Evolutionary conservation across 805 yeast species (phyloP), one percentile per base, ranked within the genome.

Genomic region (Yarrowia divulgata): DNA sequence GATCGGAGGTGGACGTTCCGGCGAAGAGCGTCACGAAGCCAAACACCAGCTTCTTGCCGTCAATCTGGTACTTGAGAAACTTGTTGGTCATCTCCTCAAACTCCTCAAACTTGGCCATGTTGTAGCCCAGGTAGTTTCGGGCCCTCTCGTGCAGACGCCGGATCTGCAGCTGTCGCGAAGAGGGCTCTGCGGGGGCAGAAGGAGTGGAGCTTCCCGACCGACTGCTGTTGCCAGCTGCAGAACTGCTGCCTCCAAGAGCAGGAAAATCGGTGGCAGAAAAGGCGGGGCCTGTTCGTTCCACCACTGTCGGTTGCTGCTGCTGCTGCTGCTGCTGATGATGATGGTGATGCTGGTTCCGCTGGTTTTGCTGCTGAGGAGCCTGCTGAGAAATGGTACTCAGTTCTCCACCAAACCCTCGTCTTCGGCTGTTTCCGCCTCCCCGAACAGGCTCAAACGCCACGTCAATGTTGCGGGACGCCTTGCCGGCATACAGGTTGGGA

Each of bases 81-180:
- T 79, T 75, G 19, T 79, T 79, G 73, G 88, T 90, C 14, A 85
- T 71, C 1, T 78, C 77, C 34, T 78, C 75, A 76, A 91, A 92
- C 66, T 79, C 75, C 9, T 80, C 80, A 71, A 88, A 81, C 9
- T 81, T 81, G 8, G 78, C 76, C 13, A 77, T 77, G 37, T 87
- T 82, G 72, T 88, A 87, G 66, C 85, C 82, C 67, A 90, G 78
- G 75, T 91, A 90, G 76, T 90, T 93, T 75, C 89, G 88, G 1
- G 97, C 97, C 75, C 97, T 82, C 76, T 91, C 97, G 71, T 90
- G 94, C 37, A 92, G 82, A 73, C 97, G 83, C 75, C 83, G 79
- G 71, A 81, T 83, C 73, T 86, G 90, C 50, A 82, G 78, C 40
- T 84, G 86, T 12, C 78, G 77, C 0, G 84, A 77, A 37, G 77